phyloP scores from a whole-genome alignment of 2,329 filamentous ascomycete species.

The Orbilia brochopaga region DNA sequence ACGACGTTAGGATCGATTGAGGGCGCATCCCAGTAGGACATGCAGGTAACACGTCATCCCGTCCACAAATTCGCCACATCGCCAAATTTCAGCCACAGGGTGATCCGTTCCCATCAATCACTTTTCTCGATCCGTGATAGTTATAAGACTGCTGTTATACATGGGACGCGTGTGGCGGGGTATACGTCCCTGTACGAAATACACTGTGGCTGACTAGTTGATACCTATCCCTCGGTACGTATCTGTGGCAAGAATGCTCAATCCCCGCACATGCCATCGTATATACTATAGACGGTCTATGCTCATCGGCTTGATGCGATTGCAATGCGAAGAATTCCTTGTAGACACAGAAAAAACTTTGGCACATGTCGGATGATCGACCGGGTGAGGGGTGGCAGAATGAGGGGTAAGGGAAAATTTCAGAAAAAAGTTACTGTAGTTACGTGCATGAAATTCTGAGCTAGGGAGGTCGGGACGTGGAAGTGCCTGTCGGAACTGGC shows the following conservation, averaged over 20 bases:
- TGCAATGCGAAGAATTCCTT: constrained; percentile 22
- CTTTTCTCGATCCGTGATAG: constrained; percentile 1
- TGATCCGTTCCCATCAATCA: constrained; percentile 11
- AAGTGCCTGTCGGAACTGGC: background rate
- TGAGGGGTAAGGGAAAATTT: constrained; percentile 35
- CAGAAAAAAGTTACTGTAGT: background rate
- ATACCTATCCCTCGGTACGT: no score
- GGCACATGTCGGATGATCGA: constrained; percentile 48
- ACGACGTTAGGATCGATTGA: background rate
- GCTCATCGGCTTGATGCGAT: constrained; percentile 25
- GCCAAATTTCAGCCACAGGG: constrained; percentile 35
- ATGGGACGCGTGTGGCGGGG: no score
- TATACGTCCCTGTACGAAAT: no score
- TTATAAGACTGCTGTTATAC: no score
- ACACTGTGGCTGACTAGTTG: no score
- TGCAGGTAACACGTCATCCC: constrained; percentile 51
- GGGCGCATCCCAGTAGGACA: constrained; percentile 20
- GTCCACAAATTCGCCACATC: constrained; percentile 50
- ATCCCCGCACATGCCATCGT: no score
- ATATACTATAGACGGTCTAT: no score
- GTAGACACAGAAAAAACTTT: no score
- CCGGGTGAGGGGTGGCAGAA: constrained; percentile 44
- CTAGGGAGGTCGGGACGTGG: background rate
- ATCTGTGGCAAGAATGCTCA: no score
- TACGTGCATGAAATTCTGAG: background rate